Base-by-base conservation (phyloP, 1,139 yeast species). In the Debaryomyces coudertii region DNA sequence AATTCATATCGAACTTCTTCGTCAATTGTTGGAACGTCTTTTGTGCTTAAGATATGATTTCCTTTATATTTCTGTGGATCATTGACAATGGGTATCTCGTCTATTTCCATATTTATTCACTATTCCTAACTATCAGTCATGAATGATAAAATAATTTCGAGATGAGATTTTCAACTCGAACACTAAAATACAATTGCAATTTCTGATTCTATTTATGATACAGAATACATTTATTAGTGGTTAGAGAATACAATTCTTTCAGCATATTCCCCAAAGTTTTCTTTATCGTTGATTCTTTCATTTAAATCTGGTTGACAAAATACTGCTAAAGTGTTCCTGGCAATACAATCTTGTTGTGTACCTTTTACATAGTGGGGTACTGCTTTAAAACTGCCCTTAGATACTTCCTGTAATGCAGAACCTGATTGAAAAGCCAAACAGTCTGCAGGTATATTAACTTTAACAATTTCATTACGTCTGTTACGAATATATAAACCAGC, bases 391-490 rank as follows among this genome's bases (percentile, higher is more conserved):
- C 63, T 62, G 11, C 74, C 73, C n/a, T 60, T 52, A 0, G 85
- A 77, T 11, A 80, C 73, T 44, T 75, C 80, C 54, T 82, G 76
- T 31, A 83, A 65, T 0, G 86, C 81, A n/a, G 81, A 70, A 1
- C 88, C 88, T 0, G 86, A 80, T 57, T 83, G 87, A 57, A 83
- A 82, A 0, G 86, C 87, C 25, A 83, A 59, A 50, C 84, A 77
- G 52, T 80, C 78, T 3, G 58, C 53, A 0, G 87, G 87, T 36
- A 83, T 82, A 31, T 65, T 61, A n/a, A 82, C 83, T 50, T 79
- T 77, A 20, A 77, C 77, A 2, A 69, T 59, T 3, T 68, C 60
- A 8, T 80, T 77, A 5, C 62, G 61, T 34, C 87, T 67, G 55
- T 76, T 72, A 27, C 72, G 68, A 42, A 83, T 82, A 55, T 77